These are phyloP conservation scores for Xerocomus potaroensis DNA, from an alignment of 768 basidiomycete species.

Conservation along the genomic window DNA sequence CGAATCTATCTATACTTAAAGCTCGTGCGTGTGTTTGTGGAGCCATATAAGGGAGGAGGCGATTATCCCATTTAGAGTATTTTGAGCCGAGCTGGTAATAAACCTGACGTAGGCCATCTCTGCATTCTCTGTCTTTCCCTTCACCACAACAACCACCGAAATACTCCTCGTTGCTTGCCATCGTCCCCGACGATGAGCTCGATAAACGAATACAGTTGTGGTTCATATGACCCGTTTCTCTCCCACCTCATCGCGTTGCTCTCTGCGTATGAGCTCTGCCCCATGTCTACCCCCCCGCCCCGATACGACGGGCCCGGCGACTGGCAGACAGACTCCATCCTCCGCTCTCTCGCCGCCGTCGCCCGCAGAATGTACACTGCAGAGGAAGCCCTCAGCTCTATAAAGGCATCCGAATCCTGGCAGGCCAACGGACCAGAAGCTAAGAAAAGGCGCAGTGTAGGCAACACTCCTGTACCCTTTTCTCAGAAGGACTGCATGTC, in stretches of 20 bases:
- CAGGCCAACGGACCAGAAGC: conserved; percentile 36
- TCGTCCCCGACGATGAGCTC: conserved; percentile 33
- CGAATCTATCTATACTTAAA: background rate
- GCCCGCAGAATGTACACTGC: conserved; percentile 54
- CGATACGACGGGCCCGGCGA: conserved; percentile 52
- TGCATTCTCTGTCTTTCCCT: background rate
- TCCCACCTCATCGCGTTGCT: conserved; percentile 55
- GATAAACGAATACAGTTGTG: conserved; percentile 20
- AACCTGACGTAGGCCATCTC: conserved; percentile 2
- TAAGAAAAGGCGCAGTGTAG: conserved; percentile 43
- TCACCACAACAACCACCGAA: conserved; percentile 4
- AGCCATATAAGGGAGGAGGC: conserved; percentile 12
- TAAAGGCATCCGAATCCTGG: conserved; percentile 37
- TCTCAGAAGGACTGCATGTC: conserved; percentile 26
- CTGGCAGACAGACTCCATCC: conserved; percentile 57
- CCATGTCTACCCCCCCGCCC: conserved; percentile 46
- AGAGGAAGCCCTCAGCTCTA: conserved; percentile 41
- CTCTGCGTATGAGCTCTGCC: conserved; percentile 56
- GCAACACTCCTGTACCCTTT: conserved; percentile 33
- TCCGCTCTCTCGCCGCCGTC: conserved; percentile 47
- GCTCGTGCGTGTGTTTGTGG: background rate
- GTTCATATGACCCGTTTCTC: conserved; percentile 38
- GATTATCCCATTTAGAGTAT: conserved; percentile 12
- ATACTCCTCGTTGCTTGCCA: conserved; percentile 7
- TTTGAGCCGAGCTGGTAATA: conserved; percentile 5